Base-by-base conservation (phyloP, 257 asterid genomes). In the Nemophila menziesii region DNA sequence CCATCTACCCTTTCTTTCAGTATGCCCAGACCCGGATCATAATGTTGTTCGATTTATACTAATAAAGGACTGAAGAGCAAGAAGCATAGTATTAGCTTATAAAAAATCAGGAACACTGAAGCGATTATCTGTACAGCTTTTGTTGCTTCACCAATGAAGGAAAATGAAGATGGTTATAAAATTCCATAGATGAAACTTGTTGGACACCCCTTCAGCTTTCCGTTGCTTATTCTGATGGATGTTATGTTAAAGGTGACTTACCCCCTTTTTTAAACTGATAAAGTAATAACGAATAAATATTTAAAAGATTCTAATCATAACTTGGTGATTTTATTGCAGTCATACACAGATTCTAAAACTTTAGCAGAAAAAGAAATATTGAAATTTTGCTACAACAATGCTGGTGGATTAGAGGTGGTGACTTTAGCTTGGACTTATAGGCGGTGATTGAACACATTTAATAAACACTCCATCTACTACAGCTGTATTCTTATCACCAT, bases 361-460 rank as follows among this genome's bases (percentile, higher is more conserved):
- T 23, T 66, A 27, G 67, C 73, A 0, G 96, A 86, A 44, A 60
- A 67, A 44, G 63, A 73, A 58, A 64, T 68, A 29, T 47, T 76
- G 60, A 65, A 57, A 11, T 2, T 29, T 7, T 2, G 36, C 36
- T 7, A 29, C 66, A 63, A 45, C 24, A 72, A 18, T 78, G 69
- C 1, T 23, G 49, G 34, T 77, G 69, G 4, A n/a, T 1, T 78
- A 16, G 54, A 65, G 26, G 92, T 71, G 22, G 79, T 72, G 21
- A 67, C 76, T 53, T 71, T 86, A 2, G 72, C 22, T 2, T 61
- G 90, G 80, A 39, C 64, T 78, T 22, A 82, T 78, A 10, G 90
- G 96, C 1, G 92, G 85, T 22, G 76, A 55, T 1, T 8, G 15
- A 15, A 63, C 76, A 11, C 9, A 62, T 34, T 70, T 60, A 16